Evolutionary conservation across 768 basidiomycete genomes (phyloP), one percentile per base, ranked within the genome.

Genomic region (Auricularia cornea): DNA sequence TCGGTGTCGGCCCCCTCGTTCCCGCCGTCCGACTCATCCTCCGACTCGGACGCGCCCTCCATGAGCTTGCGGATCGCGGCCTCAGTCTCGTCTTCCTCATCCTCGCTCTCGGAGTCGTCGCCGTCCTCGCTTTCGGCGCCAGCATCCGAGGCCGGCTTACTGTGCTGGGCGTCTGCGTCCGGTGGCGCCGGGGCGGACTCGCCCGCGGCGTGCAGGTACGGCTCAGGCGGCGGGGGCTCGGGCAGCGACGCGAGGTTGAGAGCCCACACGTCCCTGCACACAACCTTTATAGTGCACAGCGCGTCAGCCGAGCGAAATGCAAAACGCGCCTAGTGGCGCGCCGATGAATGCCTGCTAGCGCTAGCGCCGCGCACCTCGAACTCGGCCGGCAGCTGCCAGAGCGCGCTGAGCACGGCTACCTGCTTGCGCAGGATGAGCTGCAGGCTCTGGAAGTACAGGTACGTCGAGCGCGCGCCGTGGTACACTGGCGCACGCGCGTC

Each of bases 371-470:
- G 59, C 63, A 90, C 92, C 82, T 93, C 92, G 64, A 92, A 90
- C 70, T 92, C 89, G 0, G 78, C 70, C 6, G 92, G 92, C 26
- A 94, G 78, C n/a, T 77, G 72, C 92, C 92, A 94, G 11, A 84
- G 67, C 14, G 70, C 69, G 3, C 71, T 80, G 63, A 94, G 72
- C n/a, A 81, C 80, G 5, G 75, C 77, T 14, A 94, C 76, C 73
- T 97, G 94, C 68, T 86, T 83, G 33, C 94, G 81, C 12, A 96
- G 77, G 61, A 97, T 76, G 1, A 92, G 75, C 72, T 97, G 95
- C 38, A 92, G 78, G 68, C 89, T 90, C 66, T 94, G 88, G 65
- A 92, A 89, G 68, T 91, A 92, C 63, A 89, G 85, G 70, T 82
- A 93, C 41, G 86, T 81, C 16, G 86, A 91, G 63, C 88, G 81